Base-by-base conservation (phyloP, 495 filamentous ascomycete species). In the Paragyromitra xinjiangensis region DNA sequence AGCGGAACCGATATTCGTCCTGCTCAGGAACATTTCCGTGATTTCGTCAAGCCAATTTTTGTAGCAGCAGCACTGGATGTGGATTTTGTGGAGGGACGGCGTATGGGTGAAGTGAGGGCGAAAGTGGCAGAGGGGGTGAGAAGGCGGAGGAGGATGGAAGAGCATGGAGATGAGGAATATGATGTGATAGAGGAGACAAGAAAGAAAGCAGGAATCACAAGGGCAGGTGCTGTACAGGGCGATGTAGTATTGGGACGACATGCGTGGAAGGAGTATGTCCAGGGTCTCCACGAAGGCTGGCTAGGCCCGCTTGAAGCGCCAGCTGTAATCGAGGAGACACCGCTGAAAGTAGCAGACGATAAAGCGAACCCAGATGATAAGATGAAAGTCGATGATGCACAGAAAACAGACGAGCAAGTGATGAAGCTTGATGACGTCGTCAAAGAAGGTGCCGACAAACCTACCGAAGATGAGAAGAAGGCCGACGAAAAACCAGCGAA, bases 231-330 rank as follows among this genome's bases (percentile, higher is more conserved):
- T 2, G 81, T 90, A 2, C 94, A 93, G 11, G 85, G 91, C 1
- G 86, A 87, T 73, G 94, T 99, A 61, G 89, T 98, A 4, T 89
- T 99, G 75, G 95, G 96, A 6, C 87, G 95, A 72, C 91, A 98
- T 82, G 92, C 94, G 8, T 99, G 95, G 95, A 98, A 98, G 84
- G 95, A 99, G 84, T 99, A 98, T 84, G 85, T 98, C 9, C 89
- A 93, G 34, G 95, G 95, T 34, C 78, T 98, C 71, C 95, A 99
- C 76, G 95, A 99, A 81, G 95, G 95, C 65, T 98, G 96, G 95
- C 85, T 99, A 19, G 95, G 95, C 0, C 94, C 95, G 0, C 85
- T 97, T 29, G 66, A 73, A 12, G 73, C 58, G 1, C 67, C 66
- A 14, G 84, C n/a, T 83, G 85, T 73, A 70, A 84, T 48, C 6